Base-by-base conservation (phyloP, 768 basidiomycete genomes). In the Gloeophyllum trabeum region DNA sequence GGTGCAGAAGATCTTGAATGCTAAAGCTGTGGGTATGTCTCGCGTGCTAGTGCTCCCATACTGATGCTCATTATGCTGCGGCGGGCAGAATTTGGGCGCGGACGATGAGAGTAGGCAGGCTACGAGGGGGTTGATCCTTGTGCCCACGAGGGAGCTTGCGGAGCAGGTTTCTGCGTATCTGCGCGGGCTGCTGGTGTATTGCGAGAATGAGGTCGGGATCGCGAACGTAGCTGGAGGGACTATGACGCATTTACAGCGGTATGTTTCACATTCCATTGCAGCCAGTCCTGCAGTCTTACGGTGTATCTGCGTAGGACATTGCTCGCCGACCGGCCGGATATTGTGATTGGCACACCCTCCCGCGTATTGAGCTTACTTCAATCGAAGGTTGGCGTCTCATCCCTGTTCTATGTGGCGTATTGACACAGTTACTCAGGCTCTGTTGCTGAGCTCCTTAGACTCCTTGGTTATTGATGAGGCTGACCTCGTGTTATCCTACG, bases 401-500 rank as follows among this genome's bases (percentile, higher is more conserved):
- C 19, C 14, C 14, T 14, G 3, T 35, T 39, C 42, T 20, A 3
- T 35, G 20, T 36, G 18, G 6, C 35, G 19, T 35, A 14, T 10
- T 46, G n/a, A n/a, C 32, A 30, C 26, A n/a, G 6, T 19, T 19
- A 25, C 22, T 1, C 45, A 88, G 84, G 65, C 77, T 0, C 65
- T 98, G 5, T 71, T 68, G 2, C 62, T 92, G 0, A 53, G 71
- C 10, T 68, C 73, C 1, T 63, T 98, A 23, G 85, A 90, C 36
- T 84, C 86, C 4, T 75, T 99, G 14, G 85, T 94, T 22, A 93
- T 99, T 44, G 96, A 99, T 57, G 96, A 99, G 62, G 96, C 96
- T 19, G 96, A 98, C 57, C 75, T 98, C 26, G 86, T 99, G 41
- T 70, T 99, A 16, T 97, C 93, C 0, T 99, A 98, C 56, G 96